Conservation (phyloP, 2,329 filamentous ascomycete species). For the Cadophora malorum region DNA sequence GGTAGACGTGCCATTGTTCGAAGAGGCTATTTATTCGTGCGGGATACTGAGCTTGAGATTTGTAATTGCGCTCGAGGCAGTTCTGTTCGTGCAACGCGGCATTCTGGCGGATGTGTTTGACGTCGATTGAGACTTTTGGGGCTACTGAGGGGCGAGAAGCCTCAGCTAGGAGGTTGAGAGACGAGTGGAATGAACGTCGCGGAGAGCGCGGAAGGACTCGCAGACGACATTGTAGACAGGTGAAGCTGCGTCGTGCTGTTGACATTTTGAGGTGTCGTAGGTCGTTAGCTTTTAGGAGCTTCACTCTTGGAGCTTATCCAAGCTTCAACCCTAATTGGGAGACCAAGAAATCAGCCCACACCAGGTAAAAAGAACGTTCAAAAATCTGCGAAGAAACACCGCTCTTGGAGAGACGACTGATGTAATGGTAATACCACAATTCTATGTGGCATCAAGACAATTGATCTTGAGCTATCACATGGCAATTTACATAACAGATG, state of each 20-base stretch:
- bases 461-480: background rate
- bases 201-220: constrained; percentile 23
- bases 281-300: constrained; percentile 24
- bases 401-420: no score
- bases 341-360: background rate
- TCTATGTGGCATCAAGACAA: no score
- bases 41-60: constrained; percentile 59
- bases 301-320: constrained; percentile 13
- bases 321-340: constrained; percentile 7
- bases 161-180: constrained; percentile 32
- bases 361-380: background rate
- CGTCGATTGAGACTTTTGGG: constrained; percentile 79
- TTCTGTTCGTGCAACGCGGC: constrained; percentile 81
- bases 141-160: constrained; percentile 64
- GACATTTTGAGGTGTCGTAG: constrained; percentile 33
- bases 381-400: no score
- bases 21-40: constrained; percentile 62
- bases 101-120: constrained; percentile 90
- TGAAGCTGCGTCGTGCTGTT: constrained; percentile 35
- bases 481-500: background rate
- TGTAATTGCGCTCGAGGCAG: constrained; percentile 86
- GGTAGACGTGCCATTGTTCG: constrained; percentile 64
- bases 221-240: constrained; percentile 39
- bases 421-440: no score
- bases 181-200: constrained; percentile 35